Conservation (phyloP, 495 filamentous ascomycete species). For the Aspergillus indologenus region DNA sequence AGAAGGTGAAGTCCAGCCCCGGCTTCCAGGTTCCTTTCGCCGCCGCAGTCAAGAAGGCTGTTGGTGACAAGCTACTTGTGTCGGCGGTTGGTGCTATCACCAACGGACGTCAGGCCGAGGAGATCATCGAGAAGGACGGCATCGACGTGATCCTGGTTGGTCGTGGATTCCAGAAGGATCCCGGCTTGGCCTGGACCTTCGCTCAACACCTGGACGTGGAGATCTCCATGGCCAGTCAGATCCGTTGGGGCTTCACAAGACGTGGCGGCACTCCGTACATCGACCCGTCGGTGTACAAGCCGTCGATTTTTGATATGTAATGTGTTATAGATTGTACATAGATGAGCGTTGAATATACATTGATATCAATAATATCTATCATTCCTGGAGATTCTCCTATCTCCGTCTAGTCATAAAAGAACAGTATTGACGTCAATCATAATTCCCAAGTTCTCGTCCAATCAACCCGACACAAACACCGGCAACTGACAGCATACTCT, state of each 20-base stretch:
- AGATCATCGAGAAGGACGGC: conserved; percentile 53
- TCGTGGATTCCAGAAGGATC: conserved; percentile 64
- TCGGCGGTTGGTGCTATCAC: conserved; percentile 64
- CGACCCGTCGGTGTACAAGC: conserved; percentile 17
- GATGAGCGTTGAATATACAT: conserved; percentile 5
- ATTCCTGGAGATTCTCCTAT: no score
- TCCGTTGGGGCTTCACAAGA: conserved; percentile 50
- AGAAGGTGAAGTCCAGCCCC: conserved; percentile 55
- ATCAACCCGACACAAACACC: no score
- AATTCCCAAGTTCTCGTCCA: no score
- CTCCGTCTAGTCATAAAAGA: no score
- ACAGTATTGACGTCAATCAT: no score
- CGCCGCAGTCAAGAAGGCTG: conserved; percentile 57
- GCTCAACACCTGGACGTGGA: conserved; percentile 60
- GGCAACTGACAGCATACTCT: no score
- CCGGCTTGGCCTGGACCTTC: conserved; percentile 60
- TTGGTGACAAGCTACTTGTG: conserved; percentile 59
- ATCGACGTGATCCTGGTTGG: conserved; percentile 63
- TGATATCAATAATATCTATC: no score
- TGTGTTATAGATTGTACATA: neutral
- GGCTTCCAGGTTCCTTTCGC: conserved; percentile 69
- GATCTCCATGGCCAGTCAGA: conserved; percentile 61
- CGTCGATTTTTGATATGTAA: conserved; percentile 14
- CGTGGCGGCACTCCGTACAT: conserved; percentile 20
- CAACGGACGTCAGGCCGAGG: conserved; percentile 55